Evolutionary conservation across 176 grass and related monocot genomes (phyloP).

Genomic region (Secale cereale): DNA sequence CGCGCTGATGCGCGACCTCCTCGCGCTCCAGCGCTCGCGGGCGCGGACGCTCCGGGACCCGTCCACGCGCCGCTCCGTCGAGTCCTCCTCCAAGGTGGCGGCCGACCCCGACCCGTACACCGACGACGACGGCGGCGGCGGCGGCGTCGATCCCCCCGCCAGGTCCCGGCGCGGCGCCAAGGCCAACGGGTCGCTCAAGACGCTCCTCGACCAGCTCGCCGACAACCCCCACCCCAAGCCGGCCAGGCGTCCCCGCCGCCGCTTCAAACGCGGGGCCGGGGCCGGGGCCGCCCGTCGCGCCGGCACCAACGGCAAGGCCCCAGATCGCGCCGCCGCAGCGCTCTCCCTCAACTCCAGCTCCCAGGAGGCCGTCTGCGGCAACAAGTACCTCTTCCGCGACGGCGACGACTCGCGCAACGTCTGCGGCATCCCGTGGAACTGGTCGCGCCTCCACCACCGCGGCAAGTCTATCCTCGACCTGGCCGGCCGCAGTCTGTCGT

Average conservation of each 20-base stretch:
- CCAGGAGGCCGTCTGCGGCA: slow-evolving; percentile 70
- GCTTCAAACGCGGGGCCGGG: slow-evolving; percentile 48
- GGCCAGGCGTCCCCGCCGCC: slow-evolving; percentile 24
- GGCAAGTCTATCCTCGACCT: slow-evolving; percentile 84
- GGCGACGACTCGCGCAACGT: slow-evolving; percentile 59
- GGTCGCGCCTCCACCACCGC: slow-evolving; percentile 87
- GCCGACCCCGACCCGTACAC: slow-evolving; percentile 39
- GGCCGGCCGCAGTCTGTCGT: slow-evolving; percentile 70
- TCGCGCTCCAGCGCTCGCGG: slow-evolving; percentile 73
- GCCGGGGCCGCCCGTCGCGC: slow-evolving; percentile 8
- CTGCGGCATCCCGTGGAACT: slow-evolving; percentile 93
- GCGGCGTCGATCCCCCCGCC: slow-evolving; percentile 1
- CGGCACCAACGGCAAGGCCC: background rate
- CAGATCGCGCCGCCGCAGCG: slow-evolving; percentile 19
- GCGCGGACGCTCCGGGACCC: slow-evolving; percentile 76
- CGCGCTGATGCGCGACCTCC: slow-evolving; percentile 80
- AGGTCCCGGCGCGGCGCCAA: slow-evolving; percentile 41
- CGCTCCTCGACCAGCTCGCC: slow-evolving; percentile 51
- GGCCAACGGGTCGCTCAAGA: slow-evolving; percentile 39
- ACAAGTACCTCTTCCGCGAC: slow-evolving; percentile 34
- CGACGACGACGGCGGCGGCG: background rate
- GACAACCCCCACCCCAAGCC: slow-evolving; percentile 46
- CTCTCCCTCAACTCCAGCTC: slow-evolving; percentile 70
- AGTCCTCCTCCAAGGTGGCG: slow-evolving; percentile 61
- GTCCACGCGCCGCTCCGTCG: slow-evolving; percentile 79